Evolutionary conservation across 2,329 filamentous ascomycete genomes (phyloP).

Genomic region (Cytospora schulzeri): DNA sequence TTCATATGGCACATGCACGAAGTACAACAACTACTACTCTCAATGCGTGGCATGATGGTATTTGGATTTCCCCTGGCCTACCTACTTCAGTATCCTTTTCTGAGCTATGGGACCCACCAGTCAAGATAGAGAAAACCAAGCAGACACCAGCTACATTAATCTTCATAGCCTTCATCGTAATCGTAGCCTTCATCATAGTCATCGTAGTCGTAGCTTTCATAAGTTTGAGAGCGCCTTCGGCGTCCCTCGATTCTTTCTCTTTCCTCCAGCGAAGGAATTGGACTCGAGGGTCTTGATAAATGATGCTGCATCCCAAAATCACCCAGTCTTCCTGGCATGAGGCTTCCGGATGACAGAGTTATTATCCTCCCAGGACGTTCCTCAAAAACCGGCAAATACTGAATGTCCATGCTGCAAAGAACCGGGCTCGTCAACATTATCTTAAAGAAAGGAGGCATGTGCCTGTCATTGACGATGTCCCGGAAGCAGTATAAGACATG

Average conservation of each 20-base stretch:
- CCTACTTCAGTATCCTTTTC: too few species aligned
- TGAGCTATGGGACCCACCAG: too few species aligned
- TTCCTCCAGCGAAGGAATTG: not conserved
- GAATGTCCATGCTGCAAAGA: slow-evolving; percentile 5
- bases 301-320: not conserved
- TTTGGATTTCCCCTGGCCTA: not conserved
- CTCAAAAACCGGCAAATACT: not conserved
- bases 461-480: slow-evolving; percentile 6
- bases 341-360: not conserved
- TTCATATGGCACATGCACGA: not conserved
- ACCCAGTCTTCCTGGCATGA: not conserved
- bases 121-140: too few species aligned
- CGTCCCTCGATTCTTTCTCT: not conserved
- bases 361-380: not conserved
- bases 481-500: not conserved
- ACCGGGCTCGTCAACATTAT: not conserved
- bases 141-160: not conserved
- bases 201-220: not conserved
- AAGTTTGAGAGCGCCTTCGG: not conserved
- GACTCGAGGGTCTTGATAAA: not conserved
- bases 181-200: not conserved
- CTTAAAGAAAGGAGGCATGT: slow-evolving; percentile 13
- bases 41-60: not conserved
- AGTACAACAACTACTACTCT: not conserved
- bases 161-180: not conserved